A percentile compares a stretch with the other conserved stretches of the same genome.
phyloP scores from a whole-genome alignment of 805 yeast genomes.

The Kodamaea nitidulidarum region DNA sequence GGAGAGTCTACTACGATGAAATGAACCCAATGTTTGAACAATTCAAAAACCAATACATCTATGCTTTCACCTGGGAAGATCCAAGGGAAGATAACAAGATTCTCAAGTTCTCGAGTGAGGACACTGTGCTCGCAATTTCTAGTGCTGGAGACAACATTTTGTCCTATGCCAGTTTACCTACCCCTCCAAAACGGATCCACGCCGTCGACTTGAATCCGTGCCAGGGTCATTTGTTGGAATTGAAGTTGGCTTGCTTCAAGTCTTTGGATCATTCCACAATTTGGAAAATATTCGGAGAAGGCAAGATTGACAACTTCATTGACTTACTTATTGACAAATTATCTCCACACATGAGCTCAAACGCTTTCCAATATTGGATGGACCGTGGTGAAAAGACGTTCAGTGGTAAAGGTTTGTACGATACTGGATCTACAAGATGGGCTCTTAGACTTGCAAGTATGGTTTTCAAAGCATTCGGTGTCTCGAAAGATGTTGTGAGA shows the following conservation, averaged over 20 bases:
- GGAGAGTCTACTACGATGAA: constrained; percentile 80
- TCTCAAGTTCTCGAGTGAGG: constrained; percentile 55
- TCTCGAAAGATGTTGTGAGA: constrained; percentile 46
- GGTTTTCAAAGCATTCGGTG: constrained; percentile 55
- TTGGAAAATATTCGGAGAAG: constrained; percentile 78
- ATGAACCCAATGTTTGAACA: constrained; percentile 62
- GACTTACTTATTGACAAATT: constrained; percentile 47
- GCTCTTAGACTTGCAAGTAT: constrained; percentile 66
- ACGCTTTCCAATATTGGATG: constrained; percentile 80
- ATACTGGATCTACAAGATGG: constrained; percentile 86
- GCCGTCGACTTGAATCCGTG: constrained; percentile 83
- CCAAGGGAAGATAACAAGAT: constrained; percentile 75
- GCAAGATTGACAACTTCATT: constrained; percentile 50
- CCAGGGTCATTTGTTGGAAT: constrained; percentile 75
- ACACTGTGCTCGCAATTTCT: constrained; percentile 76
- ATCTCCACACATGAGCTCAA: constrained; percentile 69
- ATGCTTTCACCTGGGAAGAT: constrained; percentile 90
- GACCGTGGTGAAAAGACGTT: constrained; percentile 59
- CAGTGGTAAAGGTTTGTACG: constrained; percentile 51
- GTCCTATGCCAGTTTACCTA: constrained; percentile 66
- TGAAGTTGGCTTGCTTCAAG: constrained; percentile 69
- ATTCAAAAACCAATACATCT: constrained; percentile 74
- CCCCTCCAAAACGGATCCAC: constrained; percentile 73
- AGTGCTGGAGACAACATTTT: constrained; percentile 83
- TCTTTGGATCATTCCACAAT: constrained; percentile 50